A percentile compares a stretch with the other conserved stretches of the same genome.
phyloP scores from a whole-genome alignment of 106 monocot species.

The Allium fistulosum region DNA sequence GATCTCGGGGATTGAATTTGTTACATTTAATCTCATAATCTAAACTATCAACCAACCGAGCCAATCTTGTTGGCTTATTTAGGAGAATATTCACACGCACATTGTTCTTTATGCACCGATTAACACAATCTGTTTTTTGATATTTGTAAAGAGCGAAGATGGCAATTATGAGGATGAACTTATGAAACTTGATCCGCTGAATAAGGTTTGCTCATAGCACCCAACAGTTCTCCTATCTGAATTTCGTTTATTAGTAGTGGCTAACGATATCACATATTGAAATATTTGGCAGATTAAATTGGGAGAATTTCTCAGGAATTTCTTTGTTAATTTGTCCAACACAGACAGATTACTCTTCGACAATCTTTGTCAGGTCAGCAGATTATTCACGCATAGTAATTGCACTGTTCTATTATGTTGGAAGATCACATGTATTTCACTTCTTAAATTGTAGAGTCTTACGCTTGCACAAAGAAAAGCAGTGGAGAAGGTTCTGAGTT shows the following conservation, averaged over 20 bases:
- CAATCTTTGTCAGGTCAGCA: slow-evolving; percentile 61
- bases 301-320: slow-evolving; percentile 41
- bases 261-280: not conserved
- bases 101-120: not conserved
- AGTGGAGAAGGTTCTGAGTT: slow-evolving; percentile 16
- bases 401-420: not conserved
- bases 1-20: not conserved
- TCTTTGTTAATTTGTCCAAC: slow-evolving; percentile 41
- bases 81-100: too few relatives aligned
- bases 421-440: not conserved
- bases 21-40: too few relatives aligned
- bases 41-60: too few relatives aligned
- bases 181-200: slow-evolving; percentile 65
- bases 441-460: slow-evolving; percentile 21
- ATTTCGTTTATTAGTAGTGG: too few relatives aligned
- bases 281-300: slow-evolving; percentile 60
- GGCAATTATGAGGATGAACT: slow-evolving; percentile 57
- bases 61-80: too few relatives aligned
- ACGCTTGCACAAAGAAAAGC: slow-evolving; percentile 32
- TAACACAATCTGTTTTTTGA: not conserved
- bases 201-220: slow-evolving; percentile 49
- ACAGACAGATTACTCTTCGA: slow-evolving; percentile 51
- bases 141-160: slow-evolving; percentile 43
- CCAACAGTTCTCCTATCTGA: too few relatives aligned
- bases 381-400: not conserved